A percentile compares a stretch with the other conserved stretches of the same genome.
These are phyloP conservation scores for Alternaria gansuensis DNA, from an alignment of 2,329 filamentous ascomycete species.

Conservation along the genomic window DNA sequence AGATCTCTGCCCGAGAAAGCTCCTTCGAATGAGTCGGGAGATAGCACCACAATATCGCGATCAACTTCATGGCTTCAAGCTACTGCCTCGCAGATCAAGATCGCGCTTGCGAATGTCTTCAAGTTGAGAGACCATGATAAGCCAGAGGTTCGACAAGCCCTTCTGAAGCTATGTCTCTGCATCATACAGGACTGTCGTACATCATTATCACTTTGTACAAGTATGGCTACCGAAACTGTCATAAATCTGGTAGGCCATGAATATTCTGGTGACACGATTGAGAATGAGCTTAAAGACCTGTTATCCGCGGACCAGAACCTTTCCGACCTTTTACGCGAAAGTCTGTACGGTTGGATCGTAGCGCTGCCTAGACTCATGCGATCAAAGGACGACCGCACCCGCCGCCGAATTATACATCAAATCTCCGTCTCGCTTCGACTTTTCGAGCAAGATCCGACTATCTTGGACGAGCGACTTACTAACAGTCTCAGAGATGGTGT, in stretches of 20 bases:
- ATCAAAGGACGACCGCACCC: slow-evolving; percentile 79
- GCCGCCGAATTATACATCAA: slow-evolving; percentile 75
- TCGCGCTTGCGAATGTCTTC: slow-evolving; percentile 79
- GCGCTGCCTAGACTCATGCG: slow-evolving; percentile 85
- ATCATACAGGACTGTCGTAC: slow-evolving; percentile 80
- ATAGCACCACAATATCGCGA: slow-evolving; percentile 48
- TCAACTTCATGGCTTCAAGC: slow-evolving; percentile 77
- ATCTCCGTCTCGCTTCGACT: slow-evolving; percentile 77
- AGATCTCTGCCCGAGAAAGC: slow-evolving; percentile 34
- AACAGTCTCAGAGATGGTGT: slow-evolving; percentile 79
- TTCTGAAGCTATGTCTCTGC: slow-evolving; percentile 75
- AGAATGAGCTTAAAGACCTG: slow-evolving; percentile 65
- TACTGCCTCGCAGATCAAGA: slow-evolving; percentile 80
- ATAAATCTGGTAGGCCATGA: slow-evolving; percentile 67
- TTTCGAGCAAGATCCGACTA: slow-evolving; percentile 69
- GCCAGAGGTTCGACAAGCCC: slow-evolving; percentile 70
- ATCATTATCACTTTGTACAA: slow-evolving; percentile 73
- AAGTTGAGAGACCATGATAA: slow-evolving; percentile 77
- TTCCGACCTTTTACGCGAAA: slow-evolving; percentile 71
- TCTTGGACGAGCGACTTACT: slow-evolving; percentile 72
- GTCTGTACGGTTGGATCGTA: slow-evolving; percentile 81
- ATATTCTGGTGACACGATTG: slow-evolving; percentile 57
- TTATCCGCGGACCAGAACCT: slow-evolving; percentile 69
- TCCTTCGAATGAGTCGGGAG: slow-evolving; percentile 17
- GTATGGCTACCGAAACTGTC: slow-evolving; percentile 81